These are phyloP conservation scores for Hericium erinaceus DNA, from an alignment of 768 basidiomycete species.

Conservation along the genomic window DNA sequence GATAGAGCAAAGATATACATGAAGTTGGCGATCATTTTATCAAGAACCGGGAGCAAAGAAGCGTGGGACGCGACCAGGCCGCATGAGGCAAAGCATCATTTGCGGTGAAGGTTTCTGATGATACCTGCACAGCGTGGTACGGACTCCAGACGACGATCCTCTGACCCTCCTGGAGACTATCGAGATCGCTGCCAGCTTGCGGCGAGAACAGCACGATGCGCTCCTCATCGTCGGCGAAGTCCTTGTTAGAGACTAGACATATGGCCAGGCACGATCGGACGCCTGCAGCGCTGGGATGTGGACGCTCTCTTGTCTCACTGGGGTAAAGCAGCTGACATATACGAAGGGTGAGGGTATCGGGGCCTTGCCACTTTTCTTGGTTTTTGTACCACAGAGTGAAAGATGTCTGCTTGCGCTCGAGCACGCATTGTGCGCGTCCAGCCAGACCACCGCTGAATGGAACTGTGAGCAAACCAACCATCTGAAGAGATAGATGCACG, in stretches of 20 bases:
- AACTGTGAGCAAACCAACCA: neutral
- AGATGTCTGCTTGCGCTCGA: slow-evolving; percentile 4
- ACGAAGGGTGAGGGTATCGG: neutral
- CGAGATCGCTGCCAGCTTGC: too few relatives aligned
- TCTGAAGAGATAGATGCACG: neutral
- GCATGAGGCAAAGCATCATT: too few relatives aligned
- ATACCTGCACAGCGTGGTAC: too few relatives aligned
- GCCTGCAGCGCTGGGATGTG: neutral
- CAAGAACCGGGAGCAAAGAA: too few relatives aligned
- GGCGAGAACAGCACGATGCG: too few relatives aligned
- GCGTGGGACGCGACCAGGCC: too few relatives aligned
- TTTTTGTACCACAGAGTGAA: slow-evolving; percentile 8
- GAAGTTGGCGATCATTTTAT: too few relatives aligned
- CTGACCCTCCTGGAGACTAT: too few relatives aligned
- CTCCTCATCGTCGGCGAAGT: too few relatives aligned
- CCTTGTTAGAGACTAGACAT: neutral
- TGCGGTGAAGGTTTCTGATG: too few relatives aligned
- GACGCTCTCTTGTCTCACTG: neutral
- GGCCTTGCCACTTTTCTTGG: neutral
- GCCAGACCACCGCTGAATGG: slow-evolving; percentile 6
- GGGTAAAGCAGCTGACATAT: slow-evolving; percentile 2
- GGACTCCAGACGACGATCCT: too few relatives aligned
- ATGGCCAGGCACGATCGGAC: slow-evolving; percentile 5
- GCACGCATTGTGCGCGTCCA: slow-evolving; percentile 4
- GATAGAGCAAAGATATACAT: too few relatives aligned